These are phyloP conservation scores for Melanopsichium pennsylvanicum DNA, from an alignment of 1,284 basidiomycete species.

Conservation along the genomic window DNA sequence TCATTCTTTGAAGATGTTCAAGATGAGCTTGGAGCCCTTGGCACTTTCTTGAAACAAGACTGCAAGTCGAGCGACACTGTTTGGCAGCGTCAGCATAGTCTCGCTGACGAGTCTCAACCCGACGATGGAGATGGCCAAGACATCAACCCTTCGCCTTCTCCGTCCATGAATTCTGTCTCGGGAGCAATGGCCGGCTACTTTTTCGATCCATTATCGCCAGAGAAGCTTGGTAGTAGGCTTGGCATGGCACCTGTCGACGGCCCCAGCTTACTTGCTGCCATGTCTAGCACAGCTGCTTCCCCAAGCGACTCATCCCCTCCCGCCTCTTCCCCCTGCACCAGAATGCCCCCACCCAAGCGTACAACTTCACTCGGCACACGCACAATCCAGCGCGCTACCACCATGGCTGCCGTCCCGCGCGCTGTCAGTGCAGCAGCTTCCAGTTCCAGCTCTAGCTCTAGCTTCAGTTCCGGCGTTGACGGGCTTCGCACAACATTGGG, in stretches of 20 bases:
- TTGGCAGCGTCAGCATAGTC: not conserved
- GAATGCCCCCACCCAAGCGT: slow-evolving; percentile 37
- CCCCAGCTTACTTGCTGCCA: slow-evolving; percentile 38
- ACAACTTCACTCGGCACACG: slow-evolving; percentile 37
- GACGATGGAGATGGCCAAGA: slow-evolving; percentile 14
- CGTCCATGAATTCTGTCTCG: slow-evolving; percentile 30
- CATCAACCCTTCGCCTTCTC: slow-evolving; percentile 43
- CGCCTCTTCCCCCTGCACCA: slow-evolving; percentile 36
- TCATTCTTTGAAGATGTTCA: slow-evolving; percentile 39
- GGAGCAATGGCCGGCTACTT: slow-evolving; percentile 57
- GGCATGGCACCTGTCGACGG: slow-evolving; percentile 22
- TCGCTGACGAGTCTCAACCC: not conserved
- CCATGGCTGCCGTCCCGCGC: slow-evolving; percentile 31
- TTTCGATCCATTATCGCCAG: slow-evolving; percentile 57
- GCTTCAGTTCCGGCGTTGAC: slow-evolving; percentile 9
- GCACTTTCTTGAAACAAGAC: not conserved
- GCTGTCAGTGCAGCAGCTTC: slow-evolving; percentile 1
- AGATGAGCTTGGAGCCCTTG: slow-evolving; percentile 22
- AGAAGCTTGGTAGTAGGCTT: slow-evolving; percentile 31
- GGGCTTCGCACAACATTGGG: slow-evolving; percentile 37
- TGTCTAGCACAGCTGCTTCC: slow-evolving; percentile 28
- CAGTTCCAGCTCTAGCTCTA: not conserved
- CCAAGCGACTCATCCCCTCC: slow-evolving; percentile 36
- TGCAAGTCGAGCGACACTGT: not conserved
- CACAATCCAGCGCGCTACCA: slow-evolving; percentile 39